These are phyloP conservation scores for Colletotrichum sp. DNA, from an alignment of 2,329 filamentous ascomycete species.

Conservation along the genomic window DNA sequence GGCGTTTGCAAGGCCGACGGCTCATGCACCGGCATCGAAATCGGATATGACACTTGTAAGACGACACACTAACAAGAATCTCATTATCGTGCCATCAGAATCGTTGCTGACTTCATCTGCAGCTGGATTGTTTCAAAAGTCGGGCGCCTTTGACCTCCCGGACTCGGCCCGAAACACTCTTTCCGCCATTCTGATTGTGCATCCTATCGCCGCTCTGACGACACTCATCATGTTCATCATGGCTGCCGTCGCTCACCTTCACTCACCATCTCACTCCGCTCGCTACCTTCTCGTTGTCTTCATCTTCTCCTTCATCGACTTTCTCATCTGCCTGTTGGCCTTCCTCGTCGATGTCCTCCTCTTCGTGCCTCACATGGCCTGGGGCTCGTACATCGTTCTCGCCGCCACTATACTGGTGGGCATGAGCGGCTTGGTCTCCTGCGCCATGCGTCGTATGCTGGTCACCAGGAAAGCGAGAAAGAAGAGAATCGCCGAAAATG, in stretches of 20 bases:
- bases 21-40: conserved; percentile 72
- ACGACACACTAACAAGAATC: conserved; percentile 22
- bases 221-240: conserved; percentile 85
- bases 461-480: conserved; percentile 93
- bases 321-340: conserved; percentile 82
- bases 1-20: conserved; percentile 74
- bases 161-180: conserved; percentile 63
- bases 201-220: conserved; percentile 87
- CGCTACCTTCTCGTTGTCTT: conserved; percentile 85
- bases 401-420: conserved; percentile 87
- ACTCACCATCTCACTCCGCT: conserved; percentile 86
- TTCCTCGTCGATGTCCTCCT: conserved; percentile 94
- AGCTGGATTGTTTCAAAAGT: conserved; percentile 17
- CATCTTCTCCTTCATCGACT: conserved; percentile 84
- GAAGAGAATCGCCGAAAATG: conserved; percentile 89
- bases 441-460: conserved; percentile 91
- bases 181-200: conserved; percentile 89
- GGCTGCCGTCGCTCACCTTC: conserved; percentile 82
- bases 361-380: conserved; percentile 91
- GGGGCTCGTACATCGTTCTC: conserved; percentile 93
- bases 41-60: conserved; percentile 88
- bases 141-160: conserved; percentile 61
- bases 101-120: not conserved
- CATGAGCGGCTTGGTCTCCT: conserved; percentile 83
- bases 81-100: not conserved